Evolutionary conservation across 106 monocot genomes (phyloP).

Genomic region (Acorus calamus): DNA sequence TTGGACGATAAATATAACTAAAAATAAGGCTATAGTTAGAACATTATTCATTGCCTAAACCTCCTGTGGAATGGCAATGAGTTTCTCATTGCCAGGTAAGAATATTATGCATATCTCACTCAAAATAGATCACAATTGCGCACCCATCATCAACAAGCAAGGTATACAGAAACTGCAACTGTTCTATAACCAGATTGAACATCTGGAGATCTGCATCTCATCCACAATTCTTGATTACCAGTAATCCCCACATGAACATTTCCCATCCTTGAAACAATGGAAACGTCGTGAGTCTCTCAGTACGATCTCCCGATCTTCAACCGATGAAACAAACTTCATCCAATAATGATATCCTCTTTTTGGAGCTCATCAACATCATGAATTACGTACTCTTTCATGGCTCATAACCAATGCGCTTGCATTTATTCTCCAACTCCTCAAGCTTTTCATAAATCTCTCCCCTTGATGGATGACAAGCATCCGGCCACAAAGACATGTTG

Average conservation of each 20-base stretch:
- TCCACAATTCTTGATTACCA: constrained; percentile 4
- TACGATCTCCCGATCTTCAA: constrained; percentile 14
- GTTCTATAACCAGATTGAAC: no score
- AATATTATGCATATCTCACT: no score
- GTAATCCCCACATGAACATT: constrained; percentile 29
- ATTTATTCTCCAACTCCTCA: constrained; percentile 11
- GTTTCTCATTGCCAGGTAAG: no score
- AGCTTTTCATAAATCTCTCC: constrained; percentile 24
- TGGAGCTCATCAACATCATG: constrained; percentile 26
- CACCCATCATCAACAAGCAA: no score
- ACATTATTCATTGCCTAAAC: no score
- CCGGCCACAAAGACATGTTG: constrained; percentile 21
- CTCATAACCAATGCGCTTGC: constrained; percentile 11
- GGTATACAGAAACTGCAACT: no score
- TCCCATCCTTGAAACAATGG: constrained; percentile 22
- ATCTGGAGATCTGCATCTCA: no score
- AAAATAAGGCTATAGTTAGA: no score
- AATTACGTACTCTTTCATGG: constrained; percentile 21
- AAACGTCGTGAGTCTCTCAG: constrained; percentile 24
- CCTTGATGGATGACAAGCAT: constrained; percentile 6
- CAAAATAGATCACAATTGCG: no score
- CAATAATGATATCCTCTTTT: constrained; percentile 19
- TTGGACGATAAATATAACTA: no score
- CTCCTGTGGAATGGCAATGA: no score
- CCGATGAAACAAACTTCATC: constrained; percentile 21